Evolutionary conservation across 257 asterid genomes (phyloP).

Genomic region (Ligustrum vulgare): DNA sequence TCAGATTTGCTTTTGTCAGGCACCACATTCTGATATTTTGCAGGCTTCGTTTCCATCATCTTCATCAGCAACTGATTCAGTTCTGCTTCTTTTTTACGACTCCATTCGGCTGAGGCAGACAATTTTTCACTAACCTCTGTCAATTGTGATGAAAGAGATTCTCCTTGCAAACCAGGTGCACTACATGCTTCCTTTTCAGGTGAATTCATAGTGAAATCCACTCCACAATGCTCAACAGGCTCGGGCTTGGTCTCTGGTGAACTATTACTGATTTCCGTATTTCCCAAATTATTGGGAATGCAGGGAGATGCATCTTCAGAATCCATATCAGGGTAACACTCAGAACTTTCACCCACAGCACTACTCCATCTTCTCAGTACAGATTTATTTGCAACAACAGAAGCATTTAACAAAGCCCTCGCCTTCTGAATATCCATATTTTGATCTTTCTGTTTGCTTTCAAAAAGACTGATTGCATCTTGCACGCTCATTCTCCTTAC

Average conservation of each 20-base stretch:
- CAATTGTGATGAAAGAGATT: conserved; percentile 36
- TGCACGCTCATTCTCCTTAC: conserved; percentile 83
- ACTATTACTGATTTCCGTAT: conserved; percentile 26
- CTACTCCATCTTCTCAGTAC: conserved; percentile 98
- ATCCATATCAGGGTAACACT: conserved; percentile 32
- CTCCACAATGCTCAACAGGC: conserved; percentile 35
- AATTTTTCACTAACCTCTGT: conserved; percentile 43
- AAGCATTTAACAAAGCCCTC: conserved; percentile 45
- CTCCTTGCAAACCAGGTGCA: conserved; percentile 39
- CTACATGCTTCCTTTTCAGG: conserved; percentile 34
- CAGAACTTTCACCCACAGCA: conserved; percentile 61
- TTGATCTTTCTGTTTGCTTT: conserved; percentile 83
- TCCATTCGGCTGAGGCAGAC: conserved; percentile 80
- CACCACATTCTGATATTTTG: conserved; percentile 38
- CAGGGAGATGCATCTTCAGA: conserved; percentile 39
- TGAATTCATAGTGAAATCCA: conserved; percentile 37
- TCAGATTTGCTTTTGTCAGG: conserved; percentile 55
- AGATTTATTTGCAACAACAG: conserved; percentile 65
- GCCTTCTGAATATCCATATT: conserved; percentile 57
- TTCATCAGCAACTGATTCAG: conserved; percentile 73
- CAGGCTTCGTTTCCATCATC: conserved; percentile 93
- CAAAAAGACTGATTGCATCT: conserved; percentile 91
- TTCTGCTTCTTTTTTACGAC: conserved; percentile 89
- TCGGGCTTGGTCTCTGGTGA: conserved; percentile 40
- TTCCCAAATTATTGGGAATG: conserved; percentile 22